These are phyloP conservation scores for Colletotrichum scovillei DNA, from an alignment of 2,329 filamentous ascomycete species.

Conservation along the genomic window DNA sequence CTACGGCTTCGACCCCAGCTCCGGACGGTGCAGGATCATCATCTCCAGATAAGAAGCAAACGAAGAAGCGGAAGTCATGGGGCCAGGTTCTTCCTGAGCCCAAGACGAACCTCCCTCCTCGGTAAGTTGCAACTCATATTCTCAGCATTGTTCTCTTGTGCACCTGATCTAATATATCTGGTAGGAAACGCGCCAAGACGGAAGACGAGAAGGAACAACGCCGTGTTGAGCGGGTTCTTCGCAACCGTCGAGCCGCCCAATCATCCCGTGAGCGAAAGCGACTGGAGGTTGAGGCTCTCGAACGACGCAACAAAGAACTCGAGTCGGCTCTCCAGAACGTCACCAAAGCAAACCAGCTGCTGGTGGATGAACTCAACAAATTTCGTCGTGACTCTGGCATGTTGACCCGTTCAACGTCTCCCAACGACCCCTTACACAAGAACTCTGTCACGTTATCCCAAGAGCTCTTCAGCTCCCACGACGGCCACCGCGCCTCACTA, in stretches of 20 bases:
- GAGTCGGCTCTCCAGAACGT: constrained; percentile 71
- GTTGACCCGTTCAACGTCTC: constrained; percentile 52
- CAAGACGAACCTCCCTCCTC: constrained; percentile 94
- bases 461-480: constrained; percentile 65
- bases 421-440: constrained; percentile 54
- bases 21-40: background rate
- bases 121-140: constrained; percentile 61
- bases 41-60: constrained; percentile 72
- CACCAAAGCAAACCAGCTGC: constrained; percentile 62
- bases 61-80: constrained; percentile 98
- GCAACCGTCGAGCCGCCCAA: constrained; percentile 95
- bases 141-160: background rate
- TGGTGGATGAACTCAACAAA: constrained; percentile 62
- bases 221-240: constrained; percentile 94
- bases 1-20: constrained; percentile 27
- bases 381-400: constrained; percentile 58
- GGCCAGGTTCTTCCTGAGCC: constrained; percentile 96
- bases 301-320: constrained; percentile 78
- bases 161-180: constrained; percentile 32
- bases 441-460: constrained; percentile 68
- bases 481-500: constrained; percentile 46
- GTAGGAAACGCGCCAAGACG: constrained; percentile 95
- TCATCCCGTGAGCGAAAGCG: constrained; percentile 96
- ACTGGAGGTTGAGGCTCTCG: constrained; percentile 86
- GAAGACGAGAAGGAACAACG: constrained; percentile 99